A percentile compares a stretch with the other conserved stretches of the same genome.
Conservation (phyloP, 768 basidiomycete species). For the Mycena sanguinolenta region DNA sequence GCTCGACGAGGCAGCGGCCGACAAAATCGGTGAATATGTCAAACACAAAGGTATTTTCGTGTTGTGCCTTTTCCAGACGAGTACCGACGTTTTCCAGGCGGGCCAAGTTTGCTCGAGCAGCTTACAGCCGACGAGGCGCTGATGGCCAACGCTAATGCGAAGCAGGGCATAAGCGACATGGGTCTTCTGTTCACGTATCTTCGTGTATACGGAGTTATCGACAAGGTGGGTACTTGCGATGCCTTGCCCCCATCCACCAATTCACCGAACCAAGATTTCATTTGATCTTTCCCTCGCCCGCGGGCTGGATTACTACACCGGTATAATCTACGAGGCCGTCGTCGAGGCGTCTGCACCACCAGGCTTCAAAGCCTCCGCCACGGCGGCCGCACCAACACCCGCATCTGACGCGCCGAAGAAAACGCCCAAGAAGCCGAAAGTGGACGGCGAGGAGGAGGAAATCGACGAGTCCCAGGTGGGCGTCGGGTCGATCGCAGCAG, state of each 20-base stretch:
- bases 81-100: conserved; percentile 63
- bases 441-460: conserved; percentile 66
- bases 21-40: conserved; percentile 97
- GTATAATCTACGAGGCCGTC: conserved; percentile 97
- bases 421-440: conserved; percentile 61
- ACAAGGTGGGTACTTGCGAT: conserved; percentile 67
- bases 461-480: conserved; percentile 94
- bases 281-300: conserved; percentile 98
- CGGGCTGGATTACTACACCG: conserved; percentile 98
- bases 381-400: conserved; percentile 48
- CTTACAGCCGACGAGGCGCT: conserved; percentile 75
- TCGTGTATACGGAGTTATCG: conserved; percentile 80
- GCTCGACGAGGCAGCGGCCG: conserved; percentile 82
- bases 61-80: neutral
- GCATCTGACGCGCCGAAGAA: conserved; percentile 47
- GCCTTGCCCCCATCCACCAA: neutral
- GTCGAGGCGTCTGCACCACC: conserved; percentile 96
- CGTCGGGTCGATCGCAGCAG: conserved; percentile 99
- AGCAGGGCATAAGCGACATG: conserved; percentile 91
- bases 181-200: conserved; percentile 85
- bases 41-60: conserved; percentile 85
- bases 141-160: conserved; percentile 79
- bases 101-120: conserved; percentile 79
- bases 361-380: conserved; percentile 71
- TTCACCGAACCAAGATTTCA: conserved; percentile 72